Base-by-base conservation (phyloP, 805 yeast species). In the Debaryomyces maramus region DNA sequence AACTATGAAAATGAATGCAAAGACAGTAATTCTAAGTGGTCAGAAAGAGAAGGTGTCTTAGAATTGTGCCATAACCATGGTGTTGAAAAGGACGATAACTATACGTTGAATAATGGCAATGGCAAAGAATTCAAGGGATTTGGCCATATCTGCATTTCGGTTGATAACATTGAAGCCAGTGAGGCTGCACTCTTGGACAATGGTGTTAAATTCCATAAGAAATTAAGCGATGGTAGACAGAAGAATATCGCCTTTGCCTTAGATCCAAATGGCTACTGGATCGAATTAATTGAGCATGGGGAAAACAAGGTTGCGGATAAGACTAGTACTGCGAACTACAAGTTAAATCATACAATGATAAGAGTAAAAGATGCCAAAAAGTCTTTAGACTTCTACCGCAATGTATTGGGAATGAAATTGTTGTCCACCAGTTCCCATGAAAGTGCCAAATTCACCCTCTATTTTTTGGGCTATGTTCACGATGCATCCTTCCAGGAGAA, bases 181-280 rank as follows among this genome's bases (percentile, higher is more conserved):
- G 88, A 91, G 61, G 65, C 66, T 29, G 60, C 68, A 19, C 70
- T 91, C 44, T 77, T 83, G 47, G 61, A 63, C 1, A 68, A 73
- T 33, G 85, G 83, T 15, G 97, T 85, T 40, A 59, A 65, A 36
- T 91, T 91, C 72, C 79, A 90, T 66, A 93, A 91, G 73, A 86
- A 73, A 57, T 70, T 90, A 49, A 63, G 78, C 27, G 98, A 91
- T 58, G 99, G 99, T 26, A 81, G 97, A 65, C 96, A 88, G 67
- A 83, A 81, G 63, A 76, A 88, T 62, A 90, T 93, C 68, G 98
- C 98, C 0, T 93, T 91, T 64, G 95, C 84, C 5, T 76, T 90
- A 51, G 99, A 93, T 56, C 97, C 98, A 5, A 91, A 91, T 65
- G 93, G 93, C 53, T 93, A 93, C 69, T 91, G 99, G 99, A 78